A percentile compares a stretch with the other conserved stretches of the same genome.
phyloP scores from a whole-genome alignment of 2,329 filamentous ascomycete species.

The Aspergillus fumigatus region DNA sequence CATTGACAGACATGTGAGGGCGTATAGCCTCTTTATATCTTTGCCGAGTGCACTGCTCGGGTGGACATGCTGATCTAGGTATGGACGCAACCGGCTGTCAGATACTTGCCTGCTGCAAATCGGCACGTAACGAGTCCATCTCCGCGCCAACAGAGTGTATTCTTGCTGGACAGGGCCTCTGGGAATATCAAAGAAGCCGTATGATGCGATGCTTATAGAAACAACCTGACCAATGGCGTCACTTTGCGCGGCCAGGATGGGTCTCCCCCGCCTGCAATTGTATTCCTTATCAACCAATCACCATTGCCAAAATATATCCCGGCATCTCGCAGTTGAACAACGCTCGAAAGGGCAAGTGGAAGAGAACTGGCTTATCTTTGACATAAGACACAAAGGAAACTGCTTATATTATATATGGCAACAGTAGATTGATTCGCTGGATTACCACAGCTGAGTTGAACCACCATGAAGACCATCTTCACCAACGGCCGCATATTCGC shows the following conservation, averaged over 20 bases:
- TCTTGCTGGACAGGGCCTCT: no score
- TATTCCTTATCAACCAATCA: constrained; percentile 1
- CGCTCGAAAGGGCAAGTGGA: no score
- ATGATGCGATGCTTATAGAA: neutral
- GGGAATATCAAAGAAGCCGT: neutral
- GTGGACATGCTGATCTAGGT: neutral
- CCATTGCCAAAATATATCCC: neutral
- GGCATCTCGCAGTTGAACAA: no score
- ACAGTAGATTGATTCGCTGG: neutral
- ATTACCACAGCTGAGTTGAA: neutral
- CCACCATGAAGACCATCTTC: constrained; percentile 17
- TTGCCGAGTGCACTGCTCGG: neutral
- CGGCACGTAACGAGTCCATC: no score
- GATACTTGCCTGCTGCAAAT: no score
- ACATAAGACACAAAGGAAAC: neutral
- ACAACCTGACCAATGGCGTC: constrained; percentile 6
- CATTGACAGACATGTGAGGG: no score
- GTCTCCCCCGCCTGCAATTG: neutral
- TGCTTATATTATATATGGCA: neutral
- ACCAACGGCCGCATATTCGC: constrained; percentile 33
- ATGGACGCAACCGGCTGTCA: neutral
- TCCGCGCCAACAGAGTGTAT: no score
- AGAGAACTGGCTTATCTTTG: no score
- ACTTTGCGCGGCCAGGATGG: constrained; percentile 5
- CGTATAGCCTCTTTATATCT: no score